Evolutionary conservation across 192 early-diverging fungal genomes (phyloP).

Genomic region (Umbelopsis isabellina): DNA sequence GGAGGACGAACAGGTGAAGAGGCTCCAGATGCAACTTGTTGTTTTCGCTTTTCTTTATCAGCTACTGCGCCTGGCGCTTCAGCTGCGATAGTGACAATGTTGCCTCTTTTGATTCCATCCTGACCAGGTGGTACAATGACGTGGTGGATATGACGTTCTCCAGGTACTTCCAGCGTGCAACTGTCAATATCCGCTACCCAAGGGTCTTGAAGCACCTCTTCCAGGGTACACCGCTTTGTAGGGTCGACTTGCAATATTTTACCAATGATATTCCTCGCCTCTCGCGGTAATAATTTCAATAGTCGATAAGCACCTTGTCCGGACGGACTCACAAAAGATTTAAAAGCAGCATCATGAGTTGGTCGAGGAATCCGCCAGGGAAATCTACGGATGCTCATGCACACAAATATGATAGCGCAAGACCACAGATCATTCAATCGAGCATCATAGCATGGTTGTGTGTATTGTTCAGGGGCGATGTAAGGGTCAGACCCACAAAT

Average conservation of each 20-base stretch:
- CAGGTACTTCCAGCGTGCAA: slow-evolving; percentile 37
- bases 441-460: slow-evolving; percentile 78
- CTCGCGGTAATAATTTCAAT: slow-evolving; percentile 59
- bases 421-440: slow-evolving; percentile 92
- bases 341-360: slow-evolving; percentile 60
- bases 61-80: slow-evolving; percentile 40
- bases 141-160: slow-evolving; percentile 30
- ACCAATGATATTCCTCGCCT: slow-evolving; percentile 59
- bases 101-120: slow-evolving; percentile 21
- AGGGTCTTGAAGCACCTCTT: slow-evolving; percentile 66
- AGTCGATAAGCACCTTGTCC: slow-evolving; percentile 52
- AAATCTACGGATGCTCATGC: slow-evolving; percentile 71
- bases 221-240: slow-evolving; percentile 59
- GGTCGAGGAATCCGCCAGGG: slow-evolving; percentile 67
- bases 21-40: slow-evolving; percentile 17
- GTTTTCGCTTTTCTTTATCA: slow-evolving; percentile 33
- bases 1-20: slow-evolving; percentile 21
- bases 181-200: slow-evolving; percentile 74
- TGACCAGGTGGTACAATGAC: slow-evolving; percentile 21
- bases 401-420: slow-evolving; percentile 85
- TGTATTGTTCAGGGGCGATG: slow-evolving; percentile 91
- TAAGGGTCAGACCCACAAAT: slow-evolving; percentile 93
- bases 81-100: slow-evolving; percentile 34
- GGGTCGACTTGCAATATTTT: slow-evolving; percentile 68
- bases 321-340: slow-evolving; percentile 48